phyloP scores from a whole-genome alignment of 2,329 filamentous ascomycete species.

The Pezicula carpinea region DNA sequence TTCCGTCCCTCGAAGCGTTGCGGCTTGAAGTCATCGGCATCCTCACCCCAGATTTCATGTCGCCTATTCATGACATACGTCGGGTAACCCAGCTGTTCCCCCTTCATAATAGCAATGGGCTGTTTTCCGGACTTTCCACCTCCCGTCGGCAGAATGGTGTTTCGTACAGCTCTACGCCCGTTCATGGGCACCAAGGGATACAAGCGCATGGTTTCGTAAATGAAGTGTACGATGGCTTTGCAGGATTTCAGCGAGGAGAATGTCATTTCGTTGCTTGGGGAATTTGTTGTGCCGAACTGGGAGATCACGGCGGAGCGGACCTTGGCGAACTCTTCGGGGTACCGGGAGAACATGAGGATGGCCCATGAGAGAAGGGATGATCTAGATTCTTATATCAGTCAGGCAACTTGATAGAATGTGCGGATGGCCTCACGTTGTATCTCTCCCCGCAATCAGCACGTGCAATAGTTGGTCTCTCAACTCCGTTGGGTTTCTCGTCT shows the following conservation, averaged over 20 bases:
- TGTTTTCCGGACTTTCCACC: slow-evolving; percentile 26
- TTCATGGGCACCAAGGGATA: slow-evolving; percentile 29
- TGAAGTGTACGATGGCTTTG: slow-evolving; percentile 16
- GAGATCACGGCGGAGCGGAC: slow-evolving; percentile 38
- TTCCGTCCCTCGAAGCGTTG: slow-evolving; percentile 68
- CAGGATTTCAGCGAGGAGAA: slow-evolving; percentile 20
- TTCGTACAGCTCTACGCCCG: slow-evolving; percentile 17
- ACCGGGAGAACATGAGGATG: slow-evolving; percentile 35
- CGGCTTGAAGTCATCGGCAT: slow-evolving; percentile 66
- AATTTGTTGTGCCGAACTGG: slow-evolving; percentile 24
- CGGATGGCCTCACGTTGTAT: slow-evolving; percentile 20
- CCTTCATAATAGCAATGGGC: slow-evolving; percentile 26
- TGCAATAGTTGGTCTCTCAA: slow-evolving; percentile 31
- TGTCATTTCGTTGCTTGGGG: slow-evolving; percentile 13
- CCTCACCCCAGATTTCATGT: slow-evolving; percentile 64
- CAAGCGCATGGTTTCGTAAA: slow-evolving; percentile 25
- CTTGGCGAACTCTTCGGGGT: slow-evolving; percentile 35
- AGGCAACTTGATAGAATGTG: too few species aligned
- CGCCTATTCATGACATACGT: slow-evolving; percentile 28
- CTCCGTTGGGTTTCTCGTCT: slow-evolving; percentile 33
- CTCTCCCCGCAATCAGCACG: slow-evolving; percentile 27
- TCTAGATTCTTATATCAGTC: too few species aligned
- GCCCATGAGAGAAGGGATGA: slow-evolving; percentile 28
- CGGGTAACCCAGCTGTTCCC: slow-evolving; percentile 21
- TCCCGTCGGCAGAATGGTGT: slow-evolving; percentile 28